phyloP scores from a whole-genome alignment of 257 asterid species.

The Cruciata laevipes region DNA sequence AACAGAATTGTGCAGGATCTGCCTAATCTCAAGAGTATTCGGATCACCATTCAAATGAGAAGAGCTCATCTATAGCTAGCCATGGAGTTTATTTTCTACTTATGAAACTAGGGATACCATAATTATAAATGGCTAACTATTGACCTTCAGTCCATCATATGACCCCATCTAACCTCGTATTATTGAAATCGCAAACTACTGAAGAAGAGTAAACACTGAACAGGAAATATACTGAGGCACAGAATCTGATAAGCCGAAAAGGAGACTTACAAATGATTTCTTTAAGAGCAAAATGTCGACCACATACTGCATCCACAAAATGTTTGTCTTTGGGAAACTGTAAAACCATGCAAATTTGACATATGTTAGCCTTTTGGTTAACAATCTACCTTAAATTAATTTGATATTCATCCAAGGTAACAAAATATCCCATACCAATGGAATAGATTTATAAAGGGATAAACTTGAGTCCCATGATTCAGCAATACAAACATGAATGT shows the following conservation, averaged over 20 bases:
- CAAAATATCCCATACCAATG: background rate
- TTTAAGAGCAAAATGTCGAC: conserved; percentile 68
- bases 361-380: conserved; percentile 7
- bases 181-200: background rate
- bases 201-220: background rate
- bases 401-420: background rate
- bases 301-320: conserved; percentile 85
- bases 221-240: background rate
- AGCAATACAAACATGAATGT: background rate
- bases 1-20: background rate
- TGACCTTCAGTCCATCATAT: background rate
- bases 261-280: conserved; percentile 73
- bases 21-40: background rate
- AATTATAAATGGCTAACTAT: background rate
- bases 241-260: too few species aligned
- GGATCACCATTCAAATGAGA: background rate
- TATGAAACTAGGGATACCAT: too few species aligned
- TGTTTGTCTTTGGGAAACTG: conserved; percentile 95
- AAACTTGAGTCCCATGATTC: background rate
- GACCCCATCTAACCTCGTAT: too few species aligned
- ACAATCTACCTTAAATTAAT: background rate
- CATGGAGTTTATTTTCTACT: too few species aligned
- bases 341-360: background rate
- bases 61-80: background rate
- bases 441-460: background rate